Conservation (phyloP, 2,329 filamentous ascomycete genomes). For the Seiridium cupressi region DNA sequence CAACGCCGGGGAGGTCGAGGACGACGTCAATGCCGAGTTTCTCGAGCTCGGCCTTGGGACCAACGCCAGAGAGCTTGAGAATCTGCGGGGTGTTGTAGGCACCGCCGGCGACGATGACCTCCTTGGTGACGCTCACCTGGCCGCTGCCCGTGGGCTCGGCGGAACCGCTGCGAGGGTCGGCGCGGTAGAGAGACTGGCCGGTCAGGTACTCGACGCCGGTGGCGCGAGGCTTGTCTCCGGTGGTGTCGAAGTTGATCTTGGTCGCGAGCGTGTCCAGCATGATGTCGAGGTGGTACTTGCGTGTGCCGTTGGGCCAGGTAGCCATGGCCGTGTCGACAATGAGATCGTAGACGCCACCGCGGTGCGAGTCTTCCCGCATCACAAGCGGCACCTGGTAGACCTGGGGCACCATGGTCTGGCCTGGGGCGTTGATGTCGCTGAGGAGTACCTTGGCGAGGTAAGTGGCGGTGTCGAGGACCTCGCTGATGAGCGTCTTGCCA, state of each 20-base stretch:
- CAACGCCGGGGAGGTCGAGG: slow-evolving; percentile 60
- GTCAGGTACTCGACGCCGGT: slow-evolving; percentile 39
- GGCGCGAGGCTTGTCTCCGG: slow-evolving; percentile 27
- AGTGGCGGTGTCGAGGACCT: slow-evolving; percentile 1
- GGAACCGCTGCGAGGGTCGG: slow-evolving; percentile 33
- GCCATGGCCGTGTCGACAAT: slow-evolving; percentile 33
- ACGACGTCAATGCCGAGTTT: slow-evolving; percentile 48
- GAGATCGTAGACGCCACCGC: slow-evolving; percentile 48
- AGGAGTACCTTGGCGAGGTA: slow-evolving; percentile 19
- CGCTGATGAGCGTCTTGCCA: slow-evolving; percentile 1
- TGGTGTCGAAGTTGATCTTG: slow-evolving; percentile 35
- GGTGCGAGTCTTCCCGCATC: slow-evolving; percentile 37
- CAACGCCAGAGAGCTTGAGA: slow-evolving; percentile 45
- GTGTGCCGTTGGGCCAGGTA: slow-evolving; percentile 39
- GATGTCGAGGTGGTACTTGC: slow-evolving; percentile 38
- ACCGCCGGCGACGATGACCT: slow-evolving; percentile 48
- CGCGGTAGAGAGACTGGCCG: slow-evolving; percentile 39
- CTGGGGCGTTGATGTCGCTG: slow-evolving; percentile 43
- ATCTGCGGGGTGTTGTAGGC: slow-evolving; percentile 45
- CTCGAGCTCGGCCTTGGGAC: slow-evolving; percentile 35
- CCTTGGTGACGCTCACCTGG: slow-evolving; percentile 31
- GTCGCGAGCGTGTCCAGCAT: slow-evolving; percentile 36
- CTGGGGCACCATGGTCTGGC: slow-evolving; percentile 39
- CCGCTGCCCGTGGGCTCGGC: slow-evolving; percentile 18
- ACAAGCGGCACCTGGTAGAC: slow-evolving; percentile 50